A percentile compares a stretch with the other conserved stretches of the same genome.
These are phyloP conservation scores for Pythium plurisporium DNA, from an alignment of 352 stramenopile species.

Conservation along the genomic window DNA sequence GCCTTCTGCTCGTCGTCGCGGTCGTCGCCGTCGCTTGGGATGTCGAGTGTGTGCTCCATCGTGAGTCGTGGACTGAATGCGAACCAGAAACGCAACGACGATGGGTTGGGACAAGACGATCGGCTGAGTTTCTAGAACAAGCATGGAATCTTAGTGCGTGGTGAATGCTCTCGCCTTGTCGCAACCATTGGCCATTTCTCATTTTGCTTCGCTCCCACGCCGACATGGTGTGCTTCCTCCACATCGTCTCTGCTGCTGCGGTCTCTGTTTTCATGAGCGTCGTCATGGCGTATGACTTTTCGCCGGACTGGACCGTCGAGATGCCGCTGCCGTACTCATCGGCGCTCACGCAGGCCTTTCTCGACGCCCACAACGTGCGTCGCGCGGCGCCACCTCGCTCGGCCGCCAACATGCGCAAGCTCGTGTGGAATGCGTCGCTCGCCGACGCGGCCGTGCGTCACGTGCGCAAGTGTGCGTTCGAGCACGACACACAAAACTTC, in stretches of 20 bases:
- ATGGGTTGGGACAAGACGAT: too few relatives aligned
- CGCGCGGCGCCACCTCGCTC: constrained; percentile 9
- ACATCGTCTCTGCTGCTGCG: neutral
- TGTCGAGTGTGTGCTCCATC: neutral
- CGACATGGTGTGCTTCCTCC: too few relatives aligned
- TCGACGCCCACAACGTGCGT: constrained; percentile 16
- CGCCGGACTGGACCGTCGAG: constrained; percentile 18
- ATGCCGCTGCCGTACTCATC: constrained; percentile 18
- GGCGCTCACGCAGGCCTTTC: constrained; percentile 15
- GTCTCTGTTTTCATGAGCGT: neutral
- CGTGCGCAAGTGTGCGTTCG: constrained; percentile 9
- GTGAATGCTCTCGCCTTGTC: too few relatives aligned
- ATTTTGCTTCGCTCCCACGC: too few relatives aligned
- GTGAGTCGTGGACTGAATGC: neutral
- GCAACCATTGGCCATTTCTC: too few relatives aligned
- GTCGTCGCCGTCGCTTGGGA: neutral
- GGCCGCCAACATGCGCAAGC: constrained; percentile 17
- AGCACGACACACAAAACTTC: constrained; percentile 11
- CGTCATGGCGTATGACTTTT: constrained; percentile 13
- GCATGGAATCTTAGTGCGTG: too few relatives aligned
- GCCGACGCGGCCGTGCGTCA: neutral
- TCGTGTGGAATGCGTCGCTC: constrained; percentile 21
- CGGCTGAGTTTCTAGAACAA: too few relatives aligned
- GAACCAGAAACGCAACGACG: neutral
- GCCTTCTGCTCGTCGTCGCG: constrained; percentile 3